Base-by-base conservation (phyloP, 495 filamentous ascomycete species). In the Chaetomium fimeti region DNA sequence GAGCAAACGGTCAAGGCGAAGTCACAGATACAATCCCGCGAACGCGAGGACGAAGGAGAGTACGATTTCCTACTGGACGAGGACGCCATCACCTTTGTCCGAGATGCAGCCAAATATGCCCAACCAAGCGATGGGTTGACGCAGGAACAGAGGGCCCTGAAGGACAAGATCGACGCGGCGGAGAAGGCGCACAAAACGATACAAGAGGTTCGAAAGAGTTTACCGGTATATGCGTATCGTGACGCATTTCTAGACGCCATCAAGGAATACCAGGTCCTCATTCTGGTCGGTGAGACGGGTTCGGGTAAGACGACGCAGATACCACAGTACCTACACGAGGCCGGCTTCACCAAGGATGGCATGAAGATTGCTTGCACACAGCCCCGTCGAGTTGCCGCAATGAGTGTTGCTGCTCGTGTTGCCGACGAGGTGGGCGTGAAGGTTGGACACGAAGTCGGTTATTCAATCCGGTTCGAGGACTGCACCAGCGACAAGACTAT, bases 21-120 rank as follows among this genome's bases (percentile, higher is more conserved):
- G 69, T 87, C 92, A 6, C 93, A 97, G 73, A 91, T 97, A 64
- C 81, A 86, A 59, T 82, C 86, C 60, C 73, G 76, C 0, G 90
- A 93, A 71, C 83, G 90, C 24, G 85, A 88, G n/a, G 88, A 93
- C 56, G 87, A 91, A 68, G 91, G 89, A 8, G 87, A 97, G 55
- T 98, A 98, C 74, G 94, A 97, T 62, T 97, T 93, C 67, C 88
- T 98, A 15, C 89, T 98, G 66, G 94, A 98, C 66, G 89, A 94
- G 73, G 84, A 88, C 12, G 89, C 90, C 70, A 93, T 98, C 73
- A 89, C 89, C 65, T 98, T 93, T 75, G 84, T 93, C 55, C 80
- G 91, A 68, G 92, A 95, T 65, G 85, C 83, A 28, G 90, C 89
- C 20, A 86, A 87, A 62, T 84, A 82, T 38, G 76, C 76, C 25